Percentiles rank a stretch among this genome's conserved stretches.
These are phyloP conservation scores for Astragalus glycyphyllos DNA, from an alignment of 306 rosid species.

Conservation along the genomic window DNA sequence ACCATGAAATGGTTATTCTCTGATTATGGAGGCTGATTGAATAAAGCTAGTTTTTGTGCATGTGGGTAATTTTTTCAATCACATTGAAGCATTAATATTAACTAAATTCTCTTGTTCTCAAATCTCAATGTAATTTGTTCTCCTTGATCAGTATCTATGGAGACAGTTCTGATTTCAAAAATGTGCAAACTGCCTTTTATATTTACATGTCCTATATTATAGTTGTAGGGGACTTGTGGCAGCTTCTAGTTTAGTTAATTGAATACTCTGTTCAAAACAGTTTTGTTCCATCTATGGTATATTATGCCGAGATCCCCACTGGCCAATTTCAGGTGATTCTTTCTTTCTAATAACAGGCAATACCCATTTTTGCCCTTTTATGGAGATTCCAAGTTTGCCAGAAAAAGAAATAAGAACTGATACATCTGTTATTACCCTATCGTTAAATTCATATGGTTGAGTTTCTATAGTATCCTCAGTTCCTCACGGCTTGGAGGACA, in stretches of 20 bases:
- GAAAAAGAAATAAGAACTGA: constrained; percentile 4
- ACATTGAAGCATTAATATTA: neutral
- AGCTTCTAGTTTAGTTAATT: constrained; percentile 16
- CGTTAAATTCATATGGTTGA: neutral
- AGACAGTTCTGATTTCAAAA: constrained; percentile 2
- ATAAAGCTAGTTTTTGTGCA: constrained; percentile 9
- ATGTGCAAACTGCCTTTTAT: neutral
- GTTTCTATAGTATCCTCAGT: constrained; percentile 4
- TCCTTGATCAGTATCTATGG: constrained; percentile 32
- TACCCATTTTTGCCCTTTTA: neutral
- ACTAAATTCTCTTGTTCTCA: constrained; percentile 25
- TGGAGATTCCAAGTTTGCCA: constrained; percentile 8
- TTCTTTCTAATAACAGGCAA: neutral
- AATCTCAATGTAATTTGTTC: constrained; percentile 5
- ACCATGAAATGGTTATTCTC: constrained; percentile 33
- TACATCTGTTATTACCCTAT: neutral
- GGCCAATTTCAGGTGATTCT: neutral
- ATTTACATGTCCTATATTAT: neutral
- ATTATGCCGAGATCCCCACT: neutral
- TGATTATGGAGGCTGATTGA: constrained; percentile 19
- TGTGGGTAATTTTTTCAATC: constrained; percentile 11
- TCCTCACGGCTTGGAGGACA: neutral
- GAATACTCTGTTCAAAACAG: neutral
- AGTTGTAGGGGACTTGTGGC: constrained; percentile 1
- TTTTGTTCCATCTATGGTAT: neutral